These are phyloP conservation scores for Coprinellus micaceus DNA, from an alignment of 768 basidiomycete genomes.

Conservation along the genomic window DNA sequence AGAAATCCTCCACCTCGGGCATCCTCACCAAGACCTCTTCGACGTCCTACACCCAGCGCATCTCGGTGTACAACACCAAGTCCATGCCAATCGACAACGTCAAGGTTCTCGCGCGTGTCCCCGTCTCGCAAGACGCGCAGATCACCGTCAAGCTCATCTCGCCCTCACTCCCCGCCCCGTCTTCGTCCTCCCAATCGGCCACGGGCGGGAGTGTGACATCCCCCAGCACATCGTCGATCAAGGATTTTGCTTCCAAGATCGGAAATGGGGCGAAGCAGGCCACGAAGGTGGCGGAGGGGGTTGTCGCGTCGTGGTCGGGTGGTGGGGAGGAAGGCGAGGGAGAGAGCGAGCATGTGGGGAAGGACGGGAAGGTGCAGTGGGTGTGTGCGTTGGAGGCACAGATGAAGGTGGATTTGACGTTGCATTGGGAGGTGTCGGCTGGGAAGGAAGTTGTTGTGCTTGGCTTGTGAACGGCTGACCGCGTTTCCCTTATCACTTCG, in stretches of 20 bases:
- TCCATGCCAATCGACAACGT: conserved; percentile 25
- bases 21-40: conserved; percentile 32
- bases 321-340: conserved; percentile 32
- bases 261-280: conserved; percentile 5
- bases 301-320: conserved; percentile 33
- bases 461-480: conserved; percentile 4
- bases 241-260: conserved; percentile 17
- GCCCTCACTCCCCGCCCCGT: conserved; percentile 20
- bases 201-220: background rate
- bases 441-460: conserved; percentile 3
- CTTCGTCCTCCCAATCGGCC: background rate
- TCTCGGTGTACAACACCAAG: conserved; percentile 40
- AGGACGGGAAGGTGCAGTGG: conserved; percentile 22
- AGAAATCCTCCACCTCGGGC: conserved; percentile 30
- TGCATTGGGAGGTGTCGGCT: conserved; percentile 20
- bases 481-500: too few species aligned
- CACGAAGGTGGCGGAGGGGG: conserved; percentile 20
- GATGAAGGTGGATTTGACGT: conserved; percentile 16
- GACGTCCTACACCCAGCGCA: conserved; percentile 32
- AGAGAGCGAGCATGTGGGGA: conserved; percentile 11
- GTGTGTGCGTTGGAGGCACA: conserved; percentile 18
- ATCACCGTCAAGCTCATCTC: conserved; percentile 40
- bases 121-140: conserved; percentile 33
- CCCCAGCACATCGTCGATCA: conserved; percentile 1
- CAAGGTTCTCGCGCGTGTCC: conserved; percentile 39